phyloP scores from a whole-genome alignment of 257 asterid species.

The Solanum sitiens region DNA sequence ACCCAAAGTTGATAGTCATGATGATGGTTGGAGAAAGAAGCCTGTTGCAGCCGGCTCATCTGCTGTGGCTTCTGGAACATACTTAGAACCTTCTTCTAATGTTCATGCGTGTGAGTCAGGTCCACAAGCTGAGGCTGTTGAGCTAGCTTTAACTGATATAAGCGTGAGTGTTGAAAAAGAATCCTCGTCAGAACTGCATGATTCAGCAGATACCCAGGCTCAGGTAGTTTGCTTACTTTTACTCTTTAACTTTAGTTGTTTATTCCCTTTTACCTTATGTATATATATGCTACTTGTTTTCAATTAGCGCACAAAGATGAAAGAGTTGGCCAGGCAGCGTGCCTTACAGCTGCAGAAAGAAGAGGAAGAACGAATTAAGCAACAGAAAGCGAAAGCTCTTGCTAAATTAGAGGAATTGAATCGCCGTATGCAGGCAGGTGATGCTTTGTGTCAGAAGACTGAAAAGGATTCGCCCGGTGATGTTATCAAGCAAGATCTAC shows the following conservation, averaged over 20 bases:
- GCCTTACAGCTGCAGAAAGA: conserved; percentile 74
- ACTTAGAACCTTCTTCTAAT: conserved; percentile 19
- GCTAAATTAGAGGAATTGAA: conserved; percentile 95
- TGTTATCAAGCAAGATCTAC: conserved; percentile 20
- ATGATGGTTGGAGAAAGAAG: conserved; percentile 52
- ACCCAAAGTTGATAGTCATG: conserved; percentile 40
- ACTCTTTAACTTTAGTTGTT: background rate
- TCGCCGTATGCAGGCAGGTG: conserved; percentile 54
- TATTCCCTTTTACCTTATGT: conserved; percentile 5
- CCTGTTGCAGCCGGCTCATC: conserved; percentile 30
- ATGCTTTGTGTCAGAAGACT: conserved; percentile 23
- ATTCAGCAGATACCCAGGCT: conserved; percentile 59
- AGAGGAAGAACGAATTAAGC: conserved; percentile 82
- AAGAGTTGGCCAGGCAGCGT: conserved; percentile 72
- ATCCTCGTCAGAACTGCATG: conserved; percentile 29
- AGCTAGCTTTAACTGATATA: conserved; percentile 10
- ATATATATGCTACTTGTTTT: conserved; percentile 5
- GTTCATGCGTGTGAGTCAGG: conserved; percentile 16
- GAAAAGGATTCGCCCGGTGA: conserved; percentile 19
- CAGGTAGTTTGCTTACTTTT: conserved; percentile 31
- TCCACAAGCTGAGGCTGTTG: conserved; percentile 32
- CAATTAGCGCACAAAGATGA: conserved; percentile 61
- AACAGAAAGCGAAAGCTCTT: conserved; percentile 86
- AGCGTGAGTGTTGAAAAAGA: conserved; percentile 35
- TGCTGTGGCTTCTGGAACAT: conserved; percentile 11